A percentile compares a stretch with the other conserved stretches of the same genome.
Conservation (phyloP, 495 filamentous ascomycete species). For the Neurospora sp. region DNA sequence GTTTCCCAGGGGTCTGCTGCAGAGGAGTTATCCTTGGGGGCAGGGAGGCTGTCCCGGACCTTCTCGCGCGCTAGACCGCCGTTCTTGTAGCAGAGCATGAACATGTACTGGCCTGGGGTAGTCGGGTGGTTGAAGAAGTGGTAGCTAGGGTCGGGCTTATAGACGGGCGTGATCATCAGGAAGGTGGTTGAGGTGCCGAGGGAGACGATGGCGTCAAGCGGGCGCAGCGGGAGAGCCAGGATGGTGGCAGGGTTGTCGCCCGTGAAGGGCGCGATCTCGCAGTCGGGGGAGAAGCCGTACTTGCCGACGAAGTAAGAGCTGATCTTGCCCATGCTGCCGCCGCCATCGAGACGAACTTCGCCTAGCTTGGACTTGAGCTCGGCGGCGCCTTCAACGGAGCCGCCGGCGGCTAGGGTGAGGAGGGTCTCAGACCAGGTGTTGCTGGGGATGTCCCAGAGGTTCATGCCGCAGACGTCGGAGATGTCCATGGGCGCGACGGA, state of each 20-base stretch:
- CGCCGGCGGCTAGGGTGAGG: constrained; percentile 65
- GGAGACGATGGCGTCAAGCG: constrained; percentile 85
- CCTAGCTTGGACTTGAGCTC: constrained; percentile 75
- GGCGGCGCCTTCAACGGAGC: constrained; percentile 43
- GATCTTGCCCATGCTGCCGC: constrained; percentile 63
- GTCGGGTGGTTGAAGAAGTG: constrained; percentile 90
- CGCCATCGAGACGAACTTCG: constrained; percentile 67
- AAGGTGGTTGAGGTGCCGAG: constrained; percentile 95
- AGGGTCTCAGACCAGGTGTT: constrained; percentile 64
- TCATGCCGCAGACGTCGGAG: constrained; percentile 92
- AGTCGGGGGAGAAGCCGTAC: constrained; percentile 68
- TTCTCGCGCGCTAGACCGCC: constrained; percentile 86
- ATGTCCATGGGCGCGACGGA: constrained; percentile 83
- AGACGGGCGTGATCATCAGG: constrained; percentile 86
- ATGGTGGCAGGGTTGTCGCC: constrained; percentile 97
- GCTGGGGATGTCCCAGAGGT: constrained; percentile 81
- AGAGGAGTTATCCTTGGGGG: constrained; percentile 13
- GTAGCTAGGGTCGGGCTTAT: constrained; percentile 75
- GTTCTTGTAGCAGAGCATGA: constrained; percentile 99
- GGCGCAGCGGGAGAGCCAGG: constrained; percentile 73
- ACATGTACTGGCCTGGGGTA: constrained; percentile 78
- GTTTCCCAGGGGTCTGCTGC: constrained; percentile 52
- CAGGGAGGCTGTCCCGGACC: constrained; percentile 58
- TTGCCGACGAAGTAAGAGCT: constrained; percentile 64
- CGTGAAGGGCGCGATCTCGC: constrained; percentile 74